Evolutionary conservation across 768 basidiomycete species (phyloP).

Genomic region (Phylloporus sp.): DNA sequence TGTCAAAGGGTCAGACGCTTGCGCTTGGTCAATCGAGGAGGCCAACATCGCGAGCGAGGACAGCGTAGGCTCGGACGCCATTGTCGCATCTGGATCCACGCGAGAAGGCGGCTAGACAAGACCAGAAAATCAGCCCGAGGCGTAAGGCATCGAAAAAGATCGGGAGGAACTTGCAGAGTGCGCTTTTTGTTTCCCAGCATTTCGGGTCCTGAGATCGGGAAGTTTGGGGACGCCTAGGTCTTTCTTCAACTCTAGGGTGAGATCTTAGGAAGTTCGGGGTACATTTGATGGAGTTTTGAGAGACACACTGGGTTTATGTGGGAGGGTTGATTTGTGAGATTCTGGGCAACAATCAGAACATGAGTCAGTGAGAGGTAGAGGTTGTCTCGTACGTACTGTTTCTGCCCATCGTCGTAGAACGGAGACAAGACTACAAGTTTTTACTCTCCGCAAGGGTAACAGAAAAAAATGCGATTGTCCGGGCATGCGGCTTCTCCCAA

Average conservation of each 20-base stretch:
- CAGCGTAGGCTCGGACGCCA: slow-evolving; percentile 73
- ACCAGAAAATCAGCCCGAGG: not conserved
- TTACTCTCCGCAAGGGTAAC: slow-evolving; percentile 11
- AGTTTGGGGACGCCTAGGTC: slow-evolving; percentile 87
- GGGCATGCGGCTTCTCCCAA: too few species aligned
- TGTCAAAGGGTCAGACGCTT: slow-evolving; percentile 23
- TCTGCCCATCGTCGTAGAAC: slow-evolving; percentile 23
- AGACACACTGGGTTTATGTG: slow-evolving; percentile 25
- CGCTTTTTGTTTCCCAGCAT: slow-evolving; percentile 47
- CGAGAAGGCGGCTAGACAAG: slow-evolving; percentile 22
- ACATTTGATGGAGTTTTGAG: not conserved
- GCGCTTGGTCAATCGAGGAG: slow-evolving; percentile 24
- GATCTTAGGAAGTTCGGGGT: not conserved
- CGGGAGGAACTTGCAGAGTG: slow-evolving; percentile 34
- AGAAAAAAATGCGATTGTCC: too few species aligned
- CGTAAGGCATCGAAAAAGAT: not conserved
- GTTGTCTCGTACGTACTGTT: slow-evolving; percentile 21
- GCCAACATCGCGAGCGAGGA: slow-evolving; percentile 56
- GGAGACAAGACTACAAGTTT: slow-evolving; percentile 3
- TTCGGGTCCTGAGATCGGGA: slow-evolving; percentile 62
- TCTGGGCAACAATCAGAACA: slow-evolving; percentile 12
- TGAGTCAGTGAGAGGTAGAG: not conserved
- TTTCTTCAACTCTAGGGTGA: slow-evolving; percentile 67
- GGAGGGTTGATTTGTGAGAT: slow-evolving; percentile 21
- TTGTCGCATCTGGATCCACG: slow-evolving; percentile 51